A percentile compares a stretch with the other conserved stretches of the same genome.
These are phyloP conservation scores for Asterella californica DNA, from an alignment of 225 moss, liverwort and hornwort species.

Conservation along the genomic window DNA sequence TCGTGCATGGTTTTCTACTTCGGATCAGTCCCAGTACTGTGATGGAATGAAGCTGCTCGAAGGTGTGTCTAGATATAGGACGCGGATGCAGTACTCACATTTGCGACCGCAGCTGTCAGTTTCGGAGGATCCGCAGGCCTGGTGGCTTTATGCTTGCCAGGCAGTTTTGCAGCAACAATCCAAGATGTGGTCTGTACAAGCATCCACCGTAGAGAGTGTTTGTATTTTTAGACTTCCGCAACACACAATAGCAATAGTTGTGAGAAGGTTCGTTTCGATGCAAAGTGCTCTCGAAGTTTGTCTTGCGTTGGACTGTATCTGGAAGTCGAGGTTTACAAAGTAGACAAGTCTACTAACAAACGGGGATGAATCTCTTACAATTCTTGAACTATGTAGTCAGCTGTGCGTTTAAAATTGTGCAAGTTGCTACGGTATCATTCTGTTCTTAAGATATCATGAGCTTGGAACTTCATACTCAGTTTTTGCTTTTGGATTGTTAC, in stretches of 20 bases:
- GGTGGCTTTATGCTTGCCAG: constrained; percentile 97
- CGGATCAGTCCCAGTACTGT: constrained; percentile 81
- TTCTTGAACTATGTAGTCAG: too few species aligned
- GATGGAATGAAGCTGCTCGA: constrained; percentile 99
- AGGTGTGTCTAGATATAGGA: constrained; percentile 77
- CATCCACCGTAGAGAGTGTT: not conserved
- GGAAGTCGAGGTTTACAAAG: not conserved
- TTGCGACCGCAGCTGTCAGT: constrained; percentile 78
- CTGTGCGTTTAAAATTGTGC: too few species aligned
- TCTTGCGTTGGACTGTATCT: not conserved
- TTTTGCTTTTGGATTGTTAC: too few species aligned
- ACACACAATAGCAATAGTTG: not conserved
- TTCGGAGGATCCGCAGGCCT: constrained; percentile 59
- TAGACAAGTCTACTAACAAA: not conserved
- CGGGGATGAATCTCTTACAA: not conserved
- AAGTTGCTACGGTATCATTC: too few species aligned
- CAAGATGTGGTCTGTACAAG: constrained; percentile 73
- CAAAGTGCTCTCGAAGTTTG: not conserved
- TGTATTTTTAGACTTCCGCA: too few species aligned
- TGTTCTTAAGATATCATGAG: too few species aligned
- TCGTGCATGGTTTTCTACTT: not conserved
- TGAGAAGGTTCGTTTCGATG: not conserved
- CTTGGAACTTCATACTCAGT: too few species aligned
- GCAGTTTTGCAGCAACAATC: constrained; percentile 93
- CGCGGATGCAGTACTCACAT: constrained; percentile 82